Conservation (phyloP, 345 rosid species). For the Pugionium dolabratum region DNA sequence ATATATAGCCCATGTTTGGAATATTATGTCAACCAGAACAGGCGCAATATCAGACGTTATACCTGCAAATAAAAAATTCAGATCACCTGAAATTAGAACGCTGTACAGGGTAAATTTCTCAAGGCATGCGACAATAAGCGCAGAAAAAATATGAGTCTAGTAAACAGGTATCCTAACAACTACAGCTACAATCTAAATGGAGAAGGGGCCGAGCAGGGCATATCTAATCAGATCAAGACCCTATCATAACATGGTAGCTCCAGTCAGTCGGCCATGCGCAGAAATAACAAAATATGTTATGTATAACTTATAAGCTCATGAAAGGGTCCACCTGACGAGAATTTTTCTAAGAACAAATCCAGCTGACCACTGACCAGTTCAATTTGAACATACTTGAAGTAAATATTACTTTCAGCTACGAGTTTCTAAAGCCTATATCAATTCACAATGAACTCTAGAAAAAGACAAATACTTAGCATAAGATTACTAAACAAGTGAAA, state of each 20-base stretch:
- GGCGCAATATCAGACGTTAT: slow-evolving; percentile 60
- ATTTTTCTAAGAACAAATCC: neutral
- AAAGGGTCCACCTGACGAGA: neutral
- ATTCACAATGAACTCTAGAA: neutral
- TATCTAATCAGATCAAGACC: neutral
- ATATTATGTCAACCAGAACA: slow-evolving; percentile 67
- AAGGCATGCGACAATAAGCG: too few relatives aligned
- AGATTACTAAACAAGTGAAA: neutral
- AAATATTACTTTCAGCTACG: neutral
- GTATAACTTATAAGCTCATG: neutral
- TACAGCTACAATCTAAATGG: neutral
- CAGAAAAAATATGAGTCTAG: neutral
- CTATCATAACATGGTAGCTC: neutral
- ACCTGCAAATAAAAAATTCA: slow-evolving; percentile 51
- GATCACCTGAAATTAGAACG: slow-evolving; percentile 14
- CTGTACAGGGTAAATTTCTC: neutral
- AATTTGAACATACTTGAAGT: neutral
- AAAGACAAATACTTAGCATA: neutral
- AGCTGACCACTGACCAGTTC: neutral
- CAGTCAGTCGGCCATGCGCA: neutral
- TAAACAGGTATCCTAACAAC: neutral
- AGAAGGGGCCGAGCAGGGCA: neutral
- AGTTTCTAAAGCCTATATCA: neutral
- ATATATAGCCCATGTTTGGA: slow-evolving; percentile 64
- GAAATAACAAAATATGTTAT: neutral